phyloP scores from a whole-genome alignment of 2,329 filamentous ascomycete genomes.

The Phoma sp. region DNA sequence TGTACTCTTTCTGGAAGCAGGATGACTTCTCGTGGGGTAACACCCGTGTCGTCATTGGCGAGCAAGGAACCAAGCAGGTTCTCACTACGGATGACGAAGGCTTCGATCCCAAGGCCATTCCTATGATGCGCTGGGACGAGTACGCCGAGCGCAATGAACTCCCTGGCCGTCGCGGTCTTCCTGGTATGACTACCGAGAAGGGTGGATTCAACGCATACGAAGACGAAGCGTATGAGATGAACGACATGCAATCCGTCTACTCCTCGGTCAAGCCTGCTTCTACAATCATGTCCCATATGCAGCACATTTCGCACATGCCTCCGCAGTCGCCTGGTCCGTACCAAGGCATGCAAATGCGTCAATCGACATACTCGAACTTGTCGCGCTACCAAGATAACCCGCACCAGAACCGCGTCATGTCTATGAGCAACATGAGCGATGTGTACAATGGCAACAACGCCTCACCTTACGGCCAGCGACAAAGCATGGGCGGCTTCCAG shows the following conservation, averaged over 20 bases:
- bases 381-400: slow-evolving; percentile 70
- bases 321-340: slow-evolving; percentile 78
- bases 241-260: slow-evolving; percentile 96
- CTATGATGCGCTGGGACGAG: slow-evolving; percentile 96
- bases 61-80: slow-evolving; percentile 90
- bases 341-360: slow-evolving; percentile 68
- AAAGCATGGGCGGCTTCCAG: slow-evolving; percentile 53
- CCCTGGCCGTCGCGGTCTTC: slow-evolving; percentile 82
- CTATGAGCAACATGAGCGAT: slow-evolving; percentile 64
- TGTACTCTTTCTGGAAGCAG: slow-evolving; percentile 99
- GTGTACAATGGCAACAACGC: slow-evolving; percentile 40
- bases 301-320: slow-evolving; percentile 76
- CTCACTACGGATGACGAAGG: slow-evolving; percentile 81
- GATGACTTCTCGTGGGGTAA: slow-evolving; percentile 99
- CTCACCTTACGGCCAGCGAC: slow-evolving; percentile 50
- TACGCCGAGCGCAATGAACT: slow-evolving; percentile 88
- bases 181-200: slow-evolving; percentile 63
- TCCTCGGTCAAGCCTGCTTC: slow-evolving; percentile 87
- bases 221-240: slow-evolving; percentile 89
- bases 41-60: slow-evolving; percentile 94
- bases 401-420: slow-evolving; percentile 66
- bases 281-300: slow-evolving; percentile 87
- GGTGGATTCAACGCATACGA: slow-evolving; percentile 66
- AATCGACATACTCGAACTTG: slow-evolving; percentile 74
- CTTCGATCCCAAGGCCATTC: slow-evolving; percentile 92